Base-by-base conservation (phyloP, 768 basidiomycete genomes). In the Hirschioporus abietinus region DNA sequence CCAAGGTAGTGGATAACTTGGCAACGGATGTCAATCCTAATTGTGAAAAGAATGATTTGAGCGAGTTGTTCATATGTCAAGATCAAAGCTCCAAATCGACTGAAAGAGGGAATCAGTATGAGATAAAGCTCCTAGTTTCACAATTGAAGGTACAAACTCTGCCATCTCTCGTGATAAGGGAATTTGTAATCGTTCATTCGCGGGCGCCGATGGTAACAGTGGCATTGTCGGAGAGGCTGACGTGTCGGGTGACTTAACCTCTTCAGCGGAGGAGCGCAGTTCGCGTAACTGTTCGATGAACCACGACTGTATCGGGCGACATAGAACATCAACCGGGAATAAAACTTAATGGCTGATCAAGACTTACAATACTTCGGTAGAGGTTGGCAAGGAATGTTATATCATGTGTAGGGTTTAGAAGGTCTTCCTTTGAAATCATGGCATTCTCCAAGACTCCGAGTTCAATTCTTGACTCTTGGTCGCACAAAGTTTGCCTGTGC, bases 31-130 rank as follows among this genome's bases (percentile, higher is more conserved):
- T 98, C 96, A 64, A 93, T 86, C 36, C 95, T 86, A 34, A 98
- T 86, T 6, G 92, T 95, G 74, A 91, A 90, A 58, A 98, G 79
- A 63, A 97, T 89, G 66, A 96, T 84, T 72, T 91, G 88, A 9
- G 92, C 89, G 7, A 99, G 82, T 70, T 96, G 95, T 52, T 91
- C 89, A 72, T 95, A 98, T 1, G 95, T 96, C 78, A 90, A 88
- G 58, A 96, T 80, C 60, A 99, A 81, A 0, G 95, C 92, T 74
- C 96, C 90, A 77, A 95, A 97, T 34, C 95, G 94, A 68, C 96
- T 96, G 70, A 3, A 30, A 68, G 58, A 25, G 27, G 67, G 42
- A 59, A n/a, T 26, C 15, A 70, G 64, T 74, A 30, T 66, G 35
- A 36, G 26, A 58, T 20, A 60, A 42, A 18, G 66, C 24, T 12